phyloP scores from a whole-genome alignment of 2,329 filamentous ascomycete genomes.

The Sporothrix mexicana region DNA sequence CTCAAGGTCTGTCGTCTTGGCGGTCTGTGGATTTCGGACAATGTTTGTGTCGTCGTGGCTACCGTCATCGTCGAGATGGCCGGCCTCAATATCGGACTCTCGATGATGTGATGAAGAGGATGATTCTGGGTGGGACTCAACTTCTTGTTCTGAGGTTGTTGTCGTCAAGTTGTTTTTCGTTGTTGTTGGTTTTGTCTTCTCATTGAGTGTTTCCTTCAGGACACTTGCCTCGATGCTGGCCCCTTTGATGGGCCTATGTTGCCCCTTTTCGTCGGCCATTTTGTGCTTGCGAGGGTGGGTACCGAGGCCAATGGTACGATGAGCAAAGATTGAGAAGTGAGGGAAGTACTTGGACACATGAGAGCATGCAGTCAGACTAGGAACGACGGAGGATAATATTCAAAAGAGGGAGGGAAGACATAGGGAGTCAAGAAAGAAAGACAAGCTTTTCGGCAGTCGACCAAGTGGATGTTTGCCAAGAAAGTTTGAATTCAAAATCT shows the following conservation, averaged over 20 bases:
- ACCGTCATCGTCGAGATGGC: neutral
- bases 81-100: neutral
- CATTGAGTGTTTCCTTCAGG: neutral
- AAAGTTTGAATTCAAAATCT: neutral
- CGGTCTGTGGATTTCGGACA: conserved; percentile 1
- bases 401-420: neutral
- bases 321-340: neutral
- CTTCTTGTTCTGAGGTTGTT: neutral
- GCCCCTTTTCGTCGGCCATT: conserved; percentile 1
- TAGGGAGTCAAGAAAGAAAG: neutral
- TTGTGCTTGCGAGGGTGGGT: neutral
- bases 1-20: neutral
- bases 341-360: neutral
- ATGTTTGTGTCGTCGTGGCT: conserved; percentile 26
- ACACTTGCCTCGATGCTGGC: neutral
- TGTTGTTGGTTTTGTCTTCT: neutral
- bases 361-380: conserved; percentile 9
- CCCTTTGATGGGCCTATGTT: neutral
- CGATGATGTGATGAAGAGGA: neutral
- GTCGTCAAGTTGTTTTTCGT: too few species aligned
- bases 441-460: neutral
- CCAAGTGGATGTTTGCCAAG: neutral
- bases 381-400: too few species aligned
- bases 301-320: neutral
- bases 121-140: neutral